Conservation (phyloP, 805 yeast genomes). For the Monosporozyma servazzii region DNA sequence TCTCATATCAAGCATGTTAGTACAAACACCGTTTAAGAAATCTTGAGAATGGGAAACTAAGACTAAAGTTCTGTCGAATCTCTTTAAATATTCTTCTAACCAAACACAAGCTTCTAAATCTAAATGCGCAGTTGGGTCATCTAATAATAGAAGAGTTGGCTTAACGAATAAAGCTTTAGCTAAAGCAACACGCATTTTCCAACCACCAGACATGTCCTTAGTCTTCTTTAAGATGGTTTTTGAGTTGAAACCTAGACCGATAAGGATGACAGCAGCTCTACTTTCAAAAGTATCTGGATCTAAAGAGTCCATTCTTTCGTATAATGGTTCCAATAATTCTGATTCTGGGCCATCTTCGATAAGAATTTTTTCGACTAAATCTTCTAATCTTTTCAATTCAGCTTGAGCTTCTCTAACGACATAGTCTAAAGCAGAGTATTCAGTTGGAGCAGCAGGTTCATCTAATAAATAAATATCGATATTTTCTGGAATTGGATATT, state of each 20-base stretch:
- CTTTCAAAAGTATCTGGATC: slow-evolving; percentile 94
- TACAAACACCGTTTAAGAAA: slow-evolving; percentile 97
- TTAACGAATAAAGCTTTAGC: slow-evolving; percentile 97
- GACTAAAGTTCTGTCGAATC: slow-evolving; percentile 87
- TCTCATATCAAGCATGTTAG: slow-evolving; percentile 98
- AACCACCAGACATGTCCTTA: slow-evolving; percentile 99
- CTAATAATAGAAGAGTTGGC: slow-evolving; percentile 88
- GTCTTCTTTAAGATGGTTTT: slow-evolving; percentile 85
- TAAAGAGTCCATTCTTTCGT: slow-evolving; percentile 92
- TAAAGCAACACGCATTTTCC: slow-evolving; percentile 99
- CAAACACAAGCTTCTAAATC: slow-evolving; percentile 99
- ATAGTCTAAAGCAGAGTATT: slow-evolving; percentile 85
- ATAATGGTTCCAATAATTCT: slow-evolving; percentile 71
- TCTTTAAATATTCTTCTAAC: slow-evolving; percentile 95
- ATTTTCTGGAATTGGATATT: slow-evolving; percentile 86
- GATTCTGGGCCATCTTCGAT: slow-evolving; percentile 93
- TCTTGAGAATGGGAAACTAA: slow-evolving; percentile 97
- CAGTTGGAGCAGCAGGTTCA: slow-evolving; percentile 96
- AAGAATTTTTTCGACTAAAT: slow-evolving; percentile 78
- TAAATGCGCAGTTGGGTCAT: slow-evolving; percentile 99
- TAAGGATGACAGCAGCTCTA: slow-evolving; percentile 89
- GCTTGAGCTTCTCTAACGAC: slow-evolving; percentile 94
- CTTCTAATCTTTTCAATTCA: slow-evolving; percentile 86
- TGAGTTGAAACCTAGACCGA: slow-evolving; percentile 93
- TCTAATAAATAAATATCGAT: slow-evolving; percentile 89